Evolutionary conservation across 768 basidiomycete genomes (phyloP).

Genomic region (Lactarius indigo): DNA sequence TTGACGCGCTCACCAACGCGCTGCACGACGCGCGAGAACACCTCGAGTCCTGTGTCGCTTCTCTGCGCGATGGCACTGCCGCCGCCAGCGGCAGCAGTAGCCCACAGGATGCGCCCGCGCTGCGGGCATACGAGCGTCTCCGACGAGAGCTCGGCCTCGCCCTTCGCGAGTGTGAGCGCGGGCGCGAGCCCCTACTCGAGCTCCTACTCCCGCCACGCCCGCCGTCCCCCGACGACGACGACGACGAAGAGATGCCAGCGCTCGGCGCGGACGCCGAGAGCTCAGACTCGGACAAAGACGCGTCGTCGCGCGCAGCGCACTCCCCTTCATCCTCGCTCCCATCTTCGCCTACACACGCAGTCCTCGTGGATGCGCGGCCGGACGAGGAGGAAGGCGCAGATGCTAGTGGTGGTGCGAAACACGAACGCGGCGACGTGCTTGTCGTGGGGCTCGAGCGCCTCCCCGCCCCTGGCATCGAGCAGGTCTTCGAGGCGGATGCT

Average conservation of each 20-base stretch:
- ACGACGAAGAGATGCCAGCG: conserved; percentile 46
- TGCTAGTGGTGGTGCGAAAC: not conserved
- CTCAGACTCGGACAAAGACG: conserved; percentile 50
- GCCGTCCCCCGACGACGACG: conserved; percentile 39
- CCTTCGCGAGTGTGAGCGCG: conserved; percentile 78
- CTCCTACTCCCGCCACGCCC: conserved; percentile 46
- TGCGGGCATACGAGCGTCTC: conserved; percentile 72
- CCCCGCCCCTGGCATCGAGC: conserved; percentile 67
- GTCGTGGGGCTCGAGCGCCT: conserved; percentile 50
- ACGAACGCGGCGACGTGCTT: conserved; percentile 60
- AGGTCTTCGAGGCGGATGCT: conserved; percentile 77
- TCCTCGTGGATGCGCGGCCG: conserved; percentile 28
- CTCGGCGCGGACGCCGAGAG: conserved; percentile 47
- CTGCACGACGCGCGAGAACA: conserved; percentile 69
- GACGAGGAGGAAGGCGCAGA: not conserved
- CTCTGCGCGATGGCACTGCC: conserved; percentile 43
- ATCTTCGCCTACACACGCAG: conserved; percentile 28
- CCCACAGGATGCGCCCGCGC: conserved; percentile 38
- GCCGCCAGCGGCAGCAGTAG: not conserved
- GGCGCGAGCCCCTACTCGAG: conserved; percentile 58
- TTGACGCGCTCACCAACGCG: conserved; percentile 64
- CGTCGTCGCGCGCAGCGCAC: conserved; percentile 29
- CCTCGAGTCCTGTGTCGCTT: conserved; percentile 56
- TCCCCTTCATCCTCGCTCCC: not conserved
- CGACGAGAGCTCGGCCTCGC: conserved; percentile 75